Conservation (phyloP, 441 rosid species). For the Arabidopsis lyrata region DNA sequence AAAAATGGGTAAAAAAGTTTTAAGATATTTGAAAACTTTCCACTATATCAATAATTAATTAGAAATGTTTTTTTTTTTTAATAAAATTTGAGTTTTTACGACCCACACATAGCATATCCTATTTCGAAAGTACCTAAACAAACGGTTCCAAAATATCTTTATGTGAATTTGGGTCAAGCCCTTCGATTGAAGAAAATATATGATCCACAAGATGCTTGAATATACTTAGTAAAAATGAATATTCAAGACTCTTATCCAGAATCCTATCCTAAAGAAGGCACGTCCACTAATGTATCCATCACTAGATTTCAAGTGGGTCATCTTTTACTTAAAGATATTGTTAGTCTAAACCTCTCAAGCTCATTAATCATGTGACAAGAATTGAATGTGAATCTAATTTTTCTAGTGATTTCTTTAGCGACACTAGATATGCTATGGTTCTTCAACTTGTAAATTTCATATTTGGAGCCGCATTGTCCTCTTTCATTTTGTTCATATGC, state of each 20-base stretch:
- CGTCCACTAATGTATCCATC: slow-evolving; percentile 32
- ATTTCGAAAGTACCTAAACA: background rate
- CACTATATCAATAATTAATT: background rate
- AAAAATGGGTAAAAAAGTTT: background rate
- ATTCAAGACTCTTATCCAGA: slow-evolving; percentile 32
- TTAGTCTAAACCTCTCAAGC: slow-evolving; percentile 7
- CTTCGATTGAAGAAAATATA: slow-evolving; percentile 6
- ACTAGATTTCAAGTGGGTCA: slow-evolving; percentile 36
- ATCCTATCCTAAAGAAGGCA: slow-evolving; percentile 33
- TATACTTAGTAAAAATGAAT: slow-evolving; percentile 30
- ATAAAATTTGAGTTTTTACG: background rate
- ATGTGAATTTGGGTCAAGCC: slow-evolving; percentile 8
- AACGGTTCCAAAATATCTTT: background rate
- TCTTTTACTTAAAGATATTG: slow-evolving; percentile 26
- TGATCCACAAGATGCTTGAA: slow-evolving; percentile 25
- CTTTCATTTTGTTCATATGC: background rate
- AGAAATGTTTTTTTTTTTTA: background rate
- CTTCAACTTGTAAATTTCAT: slow-evolving; percentile 12
- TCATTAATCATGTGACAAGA: slow-evolving; percentile 11
- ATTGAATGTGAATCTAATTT: slow-evolving; percentile 1
- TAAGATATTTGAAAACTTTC: background rate
- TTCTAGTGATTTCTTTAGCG: background rate
- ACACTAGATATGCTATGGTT: background rate
- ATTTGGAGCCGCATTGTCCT: slow-evolving; percentile 13
- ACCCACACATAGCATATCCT: background rate